Evolutionary conservation across 495 filamentous ascomycete genomes (phyloP), one percentile per base, ranked within the genome.

Genomic region (Peziza echinospora): DNA sequence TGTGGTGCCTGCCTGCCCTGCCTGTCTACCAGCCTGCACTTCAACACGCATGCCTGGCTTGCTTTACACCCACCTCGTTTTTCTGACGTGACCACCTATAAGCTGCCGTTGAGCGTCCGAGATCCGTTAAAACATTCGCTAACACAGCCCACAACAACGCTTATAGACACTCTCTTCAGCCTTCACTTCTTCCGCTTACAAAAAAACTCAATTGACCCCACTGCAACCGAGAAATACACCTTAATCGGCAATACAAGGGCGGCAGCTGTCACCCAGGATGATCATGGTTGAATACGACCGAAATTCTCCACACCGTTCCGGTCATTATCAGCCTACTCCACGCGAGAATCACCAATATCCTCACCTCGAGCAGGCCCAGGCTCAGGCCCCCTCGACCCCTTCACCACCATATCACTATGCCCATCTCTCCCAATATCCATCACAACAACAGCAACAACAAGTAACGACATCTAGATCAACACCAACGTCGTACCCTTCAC

Each of bases 401-500:
- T 62, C 60, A 24, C 60, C 60, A 28, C 53, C 60, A 11, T 62
- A 54, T 47, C 57, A 54, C 16, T 59, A 62, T 51, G 56, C 61
- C 44, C 48, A 41, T 41, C 52, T 62, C 13, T 53, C 60, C 9
- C 50, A 56, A 41, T 50, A 58, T 41, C 47, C 30, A 24, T 49
- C 45, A 16, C 51, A 47, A 44, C 46, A 37, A 24, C 53, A 48
- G 17, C 51, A 47, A 44, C 46, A 37, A 47, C 50, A 44, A 43
- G 47, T 37, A 40, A 48, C 44, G 26, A 49, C 48, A 47, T 55
- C 47, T 47, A 59, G 54, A 13, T 50, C 58, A 23, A 55, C 56
- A 24, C 60, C 62, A 11, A 58, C 59, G 45, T 65, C 66, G 16
- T 71, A 68, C 51, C 65, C 69, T 41, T 68, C 69, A 25, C 63